Conservation (phyloP, 495 filamentous ascomycete species). For the Rostrohypoxylon terebratum region DNA sequence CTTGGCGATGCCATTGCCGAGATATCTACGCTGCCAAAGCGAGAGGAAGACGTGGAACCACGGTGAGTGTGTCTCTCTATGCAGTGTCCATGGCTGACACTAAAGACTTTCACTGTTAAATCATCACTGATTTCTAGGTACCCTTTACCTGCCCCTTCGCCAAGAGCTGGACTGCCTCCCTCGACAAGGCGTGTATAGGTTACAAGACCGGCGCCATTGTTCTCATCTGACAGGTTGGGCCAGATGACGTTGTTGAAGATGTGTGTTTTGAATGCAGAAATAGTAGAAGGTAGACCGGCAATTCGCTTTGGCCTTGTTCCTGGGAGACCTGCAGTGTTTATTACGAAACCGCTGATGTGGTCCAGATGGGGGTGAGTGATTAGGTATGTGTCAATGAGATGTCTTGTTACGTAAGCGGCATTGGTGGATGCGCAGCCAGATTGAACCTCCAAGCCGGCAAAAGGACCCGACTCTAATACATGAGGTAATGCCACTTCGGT, state of each 20-base stretch:
- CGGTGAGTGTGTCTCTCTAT: conserved; percentile 76
- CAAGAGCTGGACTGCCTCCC: conserved; percentile 84
- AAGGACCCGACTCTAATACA: conserved; percentile 67
- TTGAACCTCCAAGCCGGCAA: conserved; percentile 77
- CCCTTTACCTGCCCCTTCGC: conserved; percentile 77
- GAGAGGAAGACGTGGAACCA: conserved; percentile 60
- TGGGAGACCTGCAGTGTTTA: conserved; percentile 89
- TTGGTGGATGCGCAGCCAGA: conserved; percentile 74
- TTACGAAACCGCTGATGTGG: conserved; percentile 88
- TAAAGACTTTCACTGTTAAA: conserved; percentile 78
- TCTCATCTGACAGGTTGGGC: conserved; percentile 97
- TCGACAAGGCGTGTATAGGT: conserved; percentile 90
- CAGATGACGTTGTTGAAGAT: conserved; percentile 98
- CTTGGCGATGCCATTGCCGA: conserved; percentile 36
- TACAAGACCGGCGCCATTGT: conserved; percentile 90
- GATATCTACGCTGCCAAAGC: conserved; percentile 55
- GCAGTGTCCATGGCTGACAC: conserved; percentile 88
- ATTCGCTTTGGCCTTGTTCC: conserved; percentile 81
- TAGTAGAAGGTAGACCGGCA: conserved; percentile 84
- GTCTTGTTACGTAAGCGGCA: conserved; percentile 78
- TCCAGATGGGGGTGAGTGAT: conserved; percentile 97
- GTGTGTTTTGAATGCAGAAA: conserved; percentile 88
- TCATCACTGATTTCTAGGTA: conserved; percentile 90
- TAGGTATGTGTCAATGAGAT: conserved; percentile 85
- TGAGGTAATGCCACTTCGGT: conserved; percentile 48